phyloP scores from a whole-genome alignment of 441 rosid genomes.

The Sinapis alba region DNA sequence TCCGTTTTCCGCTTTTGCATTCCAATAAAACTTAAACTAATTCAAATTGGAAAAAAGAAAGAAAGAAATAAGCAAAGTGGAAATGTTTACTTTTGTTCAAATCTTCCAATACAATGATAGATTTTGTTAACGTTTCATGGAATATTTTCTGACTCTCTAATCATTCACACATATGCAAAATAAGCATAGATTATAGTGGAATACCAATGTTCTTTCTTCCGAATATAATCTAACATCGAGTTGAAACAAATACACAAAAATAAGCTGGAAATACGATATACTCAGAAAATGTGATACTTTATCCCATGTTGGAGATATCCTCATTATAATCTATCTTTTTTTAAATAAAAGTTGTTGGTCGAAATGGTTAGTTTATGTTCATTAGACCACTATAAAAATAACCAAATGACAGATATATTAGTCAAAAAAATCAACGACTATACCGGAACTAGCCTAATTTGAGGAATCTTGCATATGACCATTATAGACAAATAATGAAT shows the following conservation, averaged over 20 bases:
- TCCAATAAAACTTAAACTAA: neutral
- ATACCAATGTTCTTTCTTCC: neutral
- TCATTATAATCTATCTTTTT: neutral
- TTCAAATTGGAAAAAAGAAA: neutral
- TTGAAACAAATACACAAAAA: neutral
- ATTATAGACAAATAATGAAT: neutral
- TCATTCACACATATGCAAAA: neutral
- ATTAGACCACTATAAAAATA: neutral
- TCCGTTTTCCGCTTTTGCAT: neutral
- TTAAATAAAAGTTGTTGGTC: neutral
- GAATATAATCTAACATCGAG: neutral
- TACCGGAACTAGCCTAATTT: constrained; percentile 19
- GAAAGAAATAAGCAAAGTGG: neutral
- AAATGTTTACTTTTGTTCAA: neutral
- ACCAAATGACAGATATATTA: neutral
- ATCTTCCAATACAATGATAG: neutral
- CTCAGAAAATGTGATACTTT: neutral
- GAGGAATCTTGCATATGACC: neutral
- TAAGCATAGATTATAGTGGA: neutral
- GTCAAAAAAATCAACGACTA: constrained; percentile 4
- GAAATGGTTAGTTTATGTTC: neutral
- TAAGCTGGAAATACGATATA: neutral
- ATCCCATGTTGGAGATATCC: constrained; percentile 3
- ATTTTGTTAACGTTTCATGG: neutral
- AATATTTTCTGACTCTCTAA: neutral